A percentile compares a stretch with the other conserved stretches of the same genome.
phyloP scores from a whole-genome alignment of 1,139 yeast genomes.

The Zygotorulaspora mrakii region DNA sequence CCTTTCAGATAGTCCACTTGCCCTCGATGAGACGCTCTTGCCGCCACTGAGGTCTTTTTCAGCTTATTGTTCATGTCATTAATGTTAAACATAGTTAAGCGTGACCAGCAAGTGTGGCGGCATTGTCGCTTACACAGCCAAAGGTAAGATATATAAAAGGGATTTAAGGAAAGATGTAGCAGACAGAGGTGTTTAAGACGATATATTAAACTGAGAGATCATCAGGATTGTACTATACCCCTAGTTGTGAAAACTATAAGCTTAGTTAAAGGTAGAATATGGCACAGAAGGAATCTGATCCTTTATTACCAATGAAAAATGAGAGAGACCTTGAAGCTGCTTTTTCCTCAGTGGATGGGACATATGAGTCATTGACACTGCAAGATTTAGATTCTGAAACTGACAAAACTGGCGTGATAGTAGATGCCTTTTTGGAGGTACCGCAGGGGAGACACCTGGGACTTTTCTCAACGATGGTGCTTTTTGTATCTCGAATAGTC shows the following conservation, averaged over 20 bases:
- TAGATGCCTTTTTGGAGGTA: slow-evolving; percentile 40
- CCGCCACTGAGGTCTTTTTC: too few relatives aligned
- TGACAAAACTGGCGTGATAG: slow-evolving; percentile 9
- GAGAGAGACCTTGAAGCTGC: slow-evolving; percentile 12
- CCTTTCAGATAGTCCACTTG: too few relatives aligned
- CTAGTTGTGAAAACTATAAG: too few relatives aligned
- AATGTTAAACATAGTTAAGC: neutral
- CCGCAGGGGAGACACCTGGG: slow-evolving; percentile 79
- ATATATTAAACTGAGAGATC: neutral
- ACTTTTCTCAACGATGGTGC: slow-evolving; percentile 56
- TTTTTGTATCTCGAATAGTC: slow-evolving; percentile 64
- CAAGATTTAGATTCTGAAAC: slow-evolving; percentile 5
- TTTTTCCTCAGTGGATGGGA: slow-evolving; percentile 6
- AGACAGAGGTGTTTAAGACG: too few relatives aligned
- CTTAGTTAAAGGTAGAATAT: neutral
- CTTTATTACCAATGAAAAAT: slow-evolving; percentile 5
- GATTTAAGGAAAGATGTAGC: neutral
- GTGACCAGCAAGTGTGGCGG: neutral
- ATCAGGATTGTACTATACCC: too few relatives aligned
- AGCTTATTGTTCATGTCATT: too few relatives aligned
- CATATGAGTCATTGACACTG: slow-evolving; percentile 13
- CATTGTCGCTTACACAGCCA: neutral
- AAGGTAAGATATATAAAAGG: neutral
- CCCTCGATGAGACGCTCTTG: too few relatives aligned
- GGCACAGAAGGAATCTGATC: slow-evolving; percentile 4